Conservation (phyloP, 2,329 filamentous ascomycete species). For the Stagonosporopsis tanaceti region DNA sequence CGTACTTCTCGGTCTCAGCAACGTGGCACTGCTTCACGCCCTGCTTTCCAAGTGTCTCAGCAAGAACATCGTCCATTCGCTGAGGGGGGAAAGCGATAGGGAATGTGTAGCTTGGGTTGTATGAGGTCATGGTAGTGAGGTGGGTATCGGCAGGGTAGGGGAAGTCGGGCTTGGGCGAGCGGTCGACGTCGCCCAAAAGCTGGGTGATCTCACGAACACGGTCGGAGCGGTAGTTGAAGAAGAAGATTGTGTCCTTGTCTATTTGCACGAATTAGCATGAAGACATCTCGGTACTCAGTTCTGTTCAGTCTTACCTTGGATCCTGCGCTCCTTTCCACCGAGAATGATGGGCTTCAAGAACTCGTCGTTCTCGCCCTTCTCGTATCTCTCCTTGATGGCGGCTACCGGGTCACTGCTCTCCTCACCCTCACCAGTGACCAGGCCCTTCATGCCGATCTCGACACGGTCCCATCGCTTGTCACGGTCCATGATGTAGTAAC, state of each 20-base stretch:
- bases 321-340: conserved; percentile 82
- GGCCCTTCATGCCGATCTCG: conserved; percentile 85
- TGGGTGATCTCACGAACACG: conserved; percentile 96
- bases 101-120: conserved; percentile 95
- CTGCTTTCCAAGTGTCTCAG: conserved; percentile 93
- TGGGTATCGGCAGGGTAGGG: conserved; percentile 87
- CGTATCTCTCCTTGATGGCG: conserved; percentile 87
- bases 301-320: conserved; percentile 69
- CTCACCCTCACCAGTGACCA: conserved; percentile 88
- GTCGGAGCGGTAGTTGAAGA: conserved; percentile 99
- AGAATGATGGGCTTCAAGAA: conserved; percentile 98
- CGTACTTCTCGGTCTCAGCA: conserved; percentile 99
- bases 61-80: conserved; percentile 96
- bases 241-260: conserved; percentile 96
- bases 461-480: conserved; percentile 99
- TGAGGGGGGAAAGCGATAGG: conserved; percentile 92
- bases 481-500: conserved; percentile 99
- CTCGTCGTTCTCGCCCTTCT: conserved; percentile 89
- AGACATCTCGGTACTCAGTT: conserved; percentile 40
- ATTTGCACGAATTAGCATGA: conserved; percentile 34
- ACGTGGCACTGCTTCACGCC: conserved; percentile 92
- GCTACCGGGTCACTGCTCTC: conserved; percentile 82
- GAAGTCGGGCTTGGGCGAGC: conserved; percentile 89
- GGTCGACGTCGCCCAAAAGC: conserved; percentile 89
- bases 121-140: conserved; percentile 97